phyloP scores from a whole-genome alignment of 345 rosid species.

The Lenwebbia sp. region DNA sequence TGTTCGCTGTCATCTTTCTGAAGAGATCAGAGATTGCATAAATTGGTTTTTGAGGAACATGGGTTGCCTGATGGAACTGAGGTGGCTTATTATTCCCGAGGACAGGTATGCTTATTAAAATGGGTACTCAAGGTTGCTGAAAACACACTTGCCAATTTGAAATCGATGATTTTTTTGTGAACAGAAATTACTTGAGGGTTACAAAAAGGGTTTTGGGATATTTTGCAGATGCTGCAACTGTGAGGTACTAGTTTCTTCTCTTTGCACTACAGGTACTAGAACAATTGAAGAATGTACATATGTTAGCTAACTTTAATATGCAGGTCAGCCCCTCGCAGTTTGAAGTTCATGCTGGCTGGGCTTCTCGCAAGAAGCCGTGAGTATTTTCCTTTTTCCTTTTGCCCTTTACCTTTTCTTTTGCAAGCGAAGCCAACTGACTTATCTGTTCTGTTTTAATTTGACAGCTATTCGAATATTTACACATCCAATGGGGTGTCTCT shows the following conservation, averaged over 20 bases:
- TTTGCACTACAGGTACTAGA: neutral
- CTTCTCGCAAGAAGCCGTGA: slow-evolving; percentile 94
- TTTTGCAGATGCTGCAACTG: slow-evolving; percentile 80
- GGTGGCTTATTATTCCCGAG: slow-evolving; percentile 86
- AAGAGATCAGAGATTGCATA: slow-evolving; percentile 86
- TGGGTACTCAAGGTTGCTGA: slow-evolving; percentile 11
- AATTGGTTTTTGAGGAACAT: slow-evolving; percentile 69
- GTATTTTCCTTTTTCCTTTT: slow-evolving; percentile 3
- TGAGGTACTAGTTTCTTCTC: slow-evolving; percentile 48
- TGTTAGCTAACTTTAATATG: slow-evolving; percentile 8
- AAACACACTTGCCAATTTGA: neutral
- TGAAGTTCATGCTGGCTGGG: slow-evolving; percentile 99
- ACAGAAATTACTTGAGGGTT: slow-evolving; percentile 90
- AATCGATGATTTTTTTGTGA: slow-evolving; percentile 11
- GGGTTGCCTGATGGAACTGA: slow-evolving; percentile 97
- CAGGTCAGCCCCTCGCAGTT: slow-evolving; percentile 97
- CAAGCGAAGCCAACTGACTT: neutral
- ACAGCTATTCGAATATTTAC: slow-evolving; percentile 89
- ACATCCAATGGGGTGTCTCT: slow-evolving; percentile 97
- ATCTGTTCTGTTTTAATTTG: slow-evolving; percentile 4
- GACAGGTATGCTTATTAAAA: slow-evolving; percentile 50
- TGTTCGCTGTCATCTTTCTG: slow-evolving; percentile 1
- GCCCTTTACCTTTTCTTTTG: neutral
- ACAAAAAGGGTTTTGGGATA: slow-evolving; percentile 78
- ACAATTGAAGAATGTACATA: neutral